A percentile compares a stretch with the other conserved stretches of the same genome.
Conservation (phyloP, 2,329 filamentous ascomycete genomes). For the Nannizzia gypsea region DNA sequence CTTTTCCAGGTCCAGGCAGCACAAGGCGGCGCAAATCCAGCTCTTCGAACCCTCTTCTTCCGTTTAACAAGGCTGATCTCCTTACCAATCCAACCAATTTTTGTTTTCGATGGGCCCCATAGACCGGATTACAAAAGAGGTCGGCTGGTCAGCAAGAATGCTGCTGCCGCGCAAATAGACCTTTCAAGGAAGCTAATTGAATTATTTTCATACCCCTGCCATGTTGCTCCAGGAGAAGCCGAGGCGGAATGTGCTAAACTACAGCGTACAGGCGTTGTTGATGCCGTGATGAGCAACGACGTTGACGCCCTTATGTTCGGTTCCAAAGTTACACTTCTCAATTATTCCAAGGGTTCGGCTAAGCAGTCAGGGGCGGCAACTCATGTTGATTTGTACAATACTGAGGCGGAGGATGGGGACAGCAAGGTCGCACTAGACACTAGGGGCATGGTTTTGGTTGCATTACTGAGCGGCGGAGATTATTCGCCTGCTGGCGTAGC, state of each 20-base stretch:
- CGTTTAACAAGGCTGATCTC: conserved; percentile 66
- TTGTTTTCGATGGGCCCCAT: conserved; percentile 79
- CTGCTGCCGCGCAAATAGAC: conserved; percentile 46
- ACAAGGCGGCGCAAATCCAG: conserved; percentile 77
- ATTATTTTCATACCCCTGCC: conserved; percentile 70
- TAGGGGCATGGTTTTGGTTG: conserved; percentile 86
- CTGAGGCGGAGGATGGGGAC: conserved; percentile 43
- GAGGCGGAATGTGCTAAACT: conserved; percentile 90
- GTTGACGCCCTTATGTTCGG: conserved; percentile 98
- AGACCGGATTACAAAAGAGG: conserved; percentile 83
- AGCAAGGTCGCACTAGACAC: conserved; percentile 48
- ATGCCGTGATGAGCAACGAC: conserved; percentile 91
- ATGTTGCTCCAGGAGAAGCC: conserved; percentile 85
- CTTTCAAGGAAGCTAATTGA: conserved; percentile 72
- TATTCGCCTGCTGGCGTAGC: conserved; percentile 82
- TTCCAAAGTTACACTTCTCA: conserved; percentile 63
- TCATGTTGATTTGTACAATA: conserved; percentile 73
- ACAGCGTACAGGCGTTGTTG: conserved; percentile 69
- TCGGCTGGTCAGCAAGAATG: conserved; percentile 45
- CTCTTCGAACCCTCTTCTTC: conserved; percentile 84
- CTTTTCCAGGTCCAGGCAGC: conserved; percentile 85
- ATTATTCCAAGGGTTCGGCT: conserved; percentile 66
- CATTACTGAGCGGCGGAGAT: conserved; percentile 89
- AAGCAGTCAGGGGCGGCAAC: conserved; percentile 56
- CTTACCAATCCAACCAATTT: conserved; percentile 71